A percentile compares a stretch with the other conserved stretches of the same genome.
Conservation (phyloP, 2,329 filamentous ascomycete genomes). For the Nemania bipapillata region DNA sequence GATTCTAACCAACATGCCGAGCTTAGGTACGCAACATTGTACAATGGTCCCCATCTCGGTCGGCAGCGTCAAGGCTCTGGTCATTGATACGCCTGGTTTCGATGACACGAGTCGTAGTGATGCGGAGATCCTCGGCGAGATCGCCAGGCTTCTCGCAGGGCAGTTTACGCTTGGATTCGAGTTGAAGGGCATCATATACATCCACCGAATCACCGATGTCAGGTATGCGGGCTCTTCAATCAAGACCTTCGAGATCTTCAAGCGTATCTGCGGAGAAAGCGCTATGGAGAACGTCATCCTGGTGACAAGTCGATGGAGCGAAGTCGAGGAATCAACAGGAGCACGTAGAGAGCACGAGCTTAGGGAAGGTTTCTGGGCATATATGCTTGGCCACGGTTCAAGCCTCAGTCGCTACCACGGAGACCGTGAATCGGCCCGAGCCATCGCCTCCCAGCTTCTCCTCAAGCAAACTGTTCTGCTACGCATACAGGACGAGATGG, state of each 20-base stretch:
- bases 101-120: not conserved
- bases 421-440: not conserved
- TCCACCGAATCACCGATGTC: conserved; percentile 4
- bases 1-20: not conserved
- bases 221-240: not conserved
- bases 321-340: not conserved
- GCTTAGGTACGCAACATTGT: not conserved
- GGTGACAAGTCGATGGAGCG: not conserved
- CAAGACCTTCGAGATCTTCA: not conserved
- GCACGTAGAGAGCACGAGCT: not conserved
- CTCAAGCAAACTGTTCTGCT: not conserved
- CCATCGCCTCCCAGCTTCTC: not conserved
- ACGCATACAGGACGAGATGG: not conserved
- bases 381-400: not conserved
- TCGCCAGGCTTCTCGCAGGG: not conserved
- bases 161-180: not conserved
- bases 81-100: conserved; percentile 8
- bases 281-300: not conserved
- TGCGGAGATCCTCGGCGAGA: not conserved
- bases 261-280: not conserved
- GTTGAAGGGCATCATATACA: not conserved
- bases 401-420: not conserved
- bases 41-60: not conserved
- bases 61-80: not conserved
- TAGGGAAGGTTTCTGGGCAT: not conserved